A percentile compares a stretch with the other conserved stretches of the same genome.
phyloP scores from a whole-genome alignment of 2,329 filamentous ascomycete genomes.

The Trichoderma sp. region DNA sequence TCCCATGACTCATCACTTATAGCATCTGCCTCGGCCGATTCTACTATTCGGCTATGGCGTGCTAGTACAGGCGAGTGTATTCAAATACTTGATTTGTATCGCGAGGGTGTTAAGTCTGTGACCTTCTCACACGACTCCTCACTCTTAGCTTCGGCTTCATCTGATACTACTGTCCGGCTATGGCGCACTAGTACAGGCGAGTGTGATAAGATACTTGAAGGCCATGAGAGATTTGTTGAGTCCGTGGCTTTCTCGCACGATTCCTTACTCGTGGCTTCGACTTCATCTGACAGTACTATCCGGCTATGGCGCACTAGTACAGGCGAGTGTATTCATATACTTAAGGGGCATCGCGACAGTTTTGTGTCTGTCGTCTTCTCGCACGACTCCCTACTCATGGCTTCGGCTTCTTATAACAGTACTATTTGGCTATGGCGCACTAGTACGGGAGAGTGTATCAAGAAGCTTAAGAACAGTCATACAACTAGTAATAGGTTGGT shows the following conservation, averaged over 20 bases:
- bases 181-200: background rate
- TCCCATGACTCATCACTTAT: background rate
- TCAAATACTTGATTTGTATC: background rate
- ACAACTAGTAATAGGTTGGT: no score
- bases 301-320: background rate
- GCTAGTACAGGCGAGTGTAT: background rate
- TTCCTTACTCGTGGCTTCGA: background rate
- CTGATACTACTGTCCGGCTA: background rate
- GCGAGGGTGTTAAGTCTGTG: background rate
- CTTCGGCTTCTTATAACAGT: rapidly evolving
- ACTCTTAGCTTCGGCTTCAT: background rate
- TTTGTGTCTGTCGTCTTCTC: background rate
- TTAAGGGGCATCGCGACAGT: rapidly evolving
- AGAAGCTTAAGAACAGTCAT: no score
- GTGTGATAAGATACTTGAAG: background rate
- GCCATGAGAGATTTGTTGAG: rapidly evolving
- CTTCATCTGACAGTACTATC: background rate
- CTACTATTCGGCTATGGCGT: background rate
- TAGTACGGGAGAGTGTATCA: no score
- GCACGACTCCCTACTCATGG: background rate
- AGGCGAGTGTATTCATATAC: background rate
- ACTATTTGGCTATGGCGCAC: background rate
- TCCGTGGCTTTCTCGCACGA: background rate
- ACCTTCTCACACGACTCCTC: background rate
- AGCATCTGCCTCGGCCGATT: background rate